These are phyloP conservation scores for Cinchona pubescens DNA, from an alignment of 257 asterid genomes.

Conservation along the genomic window DNA sequence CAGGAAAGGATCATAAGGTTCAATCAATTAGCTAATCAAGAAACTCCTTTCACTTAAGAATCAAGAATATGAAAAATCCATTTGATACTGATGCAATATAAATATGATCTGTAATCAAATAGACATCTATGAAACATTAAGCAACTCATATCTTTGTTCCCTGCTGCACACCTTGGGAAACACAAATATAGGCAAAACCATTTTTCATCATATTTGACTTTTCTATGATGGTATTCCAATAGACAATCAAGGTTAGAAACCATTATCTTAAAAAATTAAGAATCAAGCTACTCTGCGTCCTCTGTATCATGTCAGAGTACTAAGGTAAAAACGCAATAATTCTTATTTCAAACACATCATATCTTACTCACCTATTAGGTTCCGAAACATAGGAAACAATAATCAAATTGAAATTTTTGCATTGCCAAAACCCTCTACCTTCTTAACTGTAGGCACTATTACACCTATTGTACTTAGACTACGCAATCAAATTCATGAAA, in stretches of 20 bases:
- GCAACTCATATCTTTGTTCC: background rate
- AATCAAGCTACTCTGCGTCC: background rate
- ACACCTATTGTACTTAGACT: background rate
- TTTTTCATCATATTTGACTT: background rate
- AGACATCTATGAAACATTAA: background rate
- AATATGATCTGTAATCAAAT: background rate
- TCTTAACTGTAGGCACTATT: background rate
- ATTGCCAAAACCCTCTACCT: background rate
- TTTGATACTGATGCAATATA: background rate
- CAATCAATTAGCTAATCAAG: constrained; percentile 10
- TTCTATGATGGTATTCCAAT: background rate
- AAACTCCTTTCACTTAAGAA: background rate
- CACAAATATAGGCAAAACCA: background rate
- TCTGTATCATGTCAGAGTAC: background rate
- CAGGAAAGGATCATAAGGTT: constrained; percentile 8
- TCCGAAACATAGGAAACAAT: background rate
- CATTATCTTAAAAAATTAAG: background rate
- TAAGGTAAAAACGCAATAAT: background rate
- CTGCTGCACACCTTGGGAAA: background rate
- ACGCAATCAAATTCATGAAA: background rate
- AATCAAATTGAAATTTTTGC: background rate
- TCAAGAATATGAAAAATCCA: background rate
- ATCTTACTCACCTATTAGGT: background rate
- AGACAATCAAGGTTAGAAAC: background rate
- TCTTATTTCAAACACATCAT: background rate